Conservation (phyloP, 1,139 yeast species). For the Debaryomyces psychrophilus region DNA sequence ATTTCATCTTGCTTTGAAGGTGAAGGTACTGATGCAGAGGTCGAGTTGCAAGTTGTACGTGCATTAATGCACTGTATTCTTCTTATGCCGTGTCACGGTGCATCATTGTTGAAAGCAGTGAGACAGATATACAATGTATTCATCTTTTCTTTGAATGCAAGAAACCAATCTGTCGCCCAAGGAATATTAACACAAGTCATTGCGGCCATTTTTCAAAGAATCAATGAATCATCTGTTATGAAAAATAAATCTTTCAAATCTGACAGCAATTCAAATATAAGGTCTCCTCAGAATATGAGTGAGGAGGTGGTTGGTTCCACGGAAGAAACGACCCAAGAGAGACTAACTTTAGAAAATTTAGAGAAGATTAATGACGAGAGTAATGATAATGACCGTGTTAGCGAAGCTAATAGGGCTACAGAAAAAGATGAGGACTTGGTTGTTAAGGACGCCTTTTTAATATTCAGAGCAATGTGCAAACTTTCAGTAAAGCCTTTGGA, state of each 20-base stretch:
- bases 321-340: constrained; percentile 25
- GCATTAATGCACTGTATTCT: constrained; percentile 88
- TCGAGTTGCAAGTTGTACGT: constrained; percentile 89
- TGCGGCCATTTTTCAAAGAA: constrained; percentile 80
- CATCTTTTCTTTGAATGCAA: constrained; percentile 75
- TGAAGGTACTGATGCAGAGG: constrained; percentile 85
- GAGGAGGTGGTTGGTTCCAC: constrained; percentile 24
- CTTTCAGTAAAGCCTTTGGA: constrained; percentile 81
- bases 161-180: constrained; percentile 93
- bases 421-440: constrained; percentile 61
- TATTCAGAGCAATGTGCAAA: constrained; percentile 93
- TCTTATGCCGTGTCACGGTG: constrained; percentile 87
- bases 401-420: constrained; percentile 50
- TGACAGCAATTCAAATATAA: constrained; percentile 26
- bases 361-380: constrained; percentile 57
- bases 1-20: constrained; percentile 87
- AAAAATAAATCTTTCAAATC: constrained; percentile 21
- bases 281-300: constrained; percentile 23
- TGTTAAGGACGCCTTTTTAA: constrained; percentile 88
- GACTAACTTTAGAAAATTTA: constrained; percentile 61
- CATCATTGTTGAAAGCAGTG: constrained; percentile 83
- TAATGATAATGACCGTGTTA: constrained; percentile 53
- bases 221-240: constrained; percentile 38
- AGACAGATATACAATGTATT: constrained; percentile 93
- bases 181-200: constrained; percentile 93